Percentiles rank a stretch among this genome's conserved stretches.
phyloP scores from a whole-genome alignment of 2,329 filamentous ascomycete species.

The Fusarium luffae region DNA sequence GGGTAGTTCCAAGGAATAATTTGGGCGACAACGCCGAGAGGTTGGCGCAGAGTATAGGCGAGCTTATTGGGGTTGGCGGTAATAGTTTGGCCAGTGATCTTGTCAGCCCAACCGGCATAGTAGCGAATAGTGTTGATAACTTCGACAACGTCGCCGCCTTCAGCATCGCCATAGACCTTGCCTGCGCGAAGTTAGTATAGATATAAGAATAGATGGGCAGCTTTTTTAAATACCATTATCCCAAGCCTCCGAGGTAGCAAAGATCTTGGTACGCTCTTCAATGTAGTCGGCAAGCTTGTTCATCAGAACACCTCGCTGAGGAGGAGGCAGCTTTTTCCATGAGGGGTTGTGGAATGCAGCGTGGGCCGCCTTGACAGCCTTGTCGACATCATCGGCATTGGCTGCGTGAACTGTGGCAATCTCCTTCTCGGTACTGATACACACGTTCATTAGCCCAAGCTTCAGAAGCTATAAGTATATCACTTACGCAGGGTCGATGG shows the following conservation, averaged over 20 bases:
- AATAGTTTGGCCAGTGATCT: conserved; percentile 84
- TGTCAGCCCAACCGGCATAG: conserved; percentile 83
- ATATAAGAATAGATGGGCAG: conserved; percentile 52
- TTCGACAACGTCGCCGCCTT: conserved; percentile 68
- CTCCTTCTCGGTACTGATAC: conserved; percentile 44
- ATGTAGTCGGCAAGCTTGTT: conserved; percentile 71
- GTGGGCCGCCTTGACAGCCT: conserved; percentile 60
- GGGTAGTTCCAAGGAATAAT: conserved; percentile 92
- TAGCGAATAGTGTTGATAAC: conserved; percentile 49
- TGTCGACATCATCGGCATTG: conserved; percentile 46
- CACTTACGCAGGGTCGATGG: conserved; percentile 47
- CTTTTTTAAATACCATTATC: conserved; percentile 55
- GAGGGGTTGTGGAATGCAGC: conserved; percentile 72
- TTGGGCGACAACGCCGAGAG: conserved; percentile 78
- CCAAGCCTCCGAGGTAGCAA: conserved; percentile 74
- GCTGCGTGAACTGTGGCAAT: conserved; percentile 47
- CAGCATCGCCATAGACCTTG: conserved; percentile 69
- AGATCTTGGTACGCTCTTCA: conserved; percentile 66
- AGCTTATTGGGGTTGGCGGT: conserved; percentile 79
- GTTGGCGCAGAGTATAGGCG: conserved; percentile 73
- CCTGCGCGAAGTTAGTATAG: conserved; percentile 52
- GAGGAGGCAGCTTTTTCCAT: conserved; percentile 74
- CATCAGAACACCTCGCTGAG: conserved; percentile 74
- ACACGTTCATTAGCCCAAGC: background rate
- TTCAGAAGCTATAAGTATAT: too few species aligned